Evolutionary conservation across 306 rosid species (phyloP).

Genomic region (Cicer pinnatifidum): DNA sequence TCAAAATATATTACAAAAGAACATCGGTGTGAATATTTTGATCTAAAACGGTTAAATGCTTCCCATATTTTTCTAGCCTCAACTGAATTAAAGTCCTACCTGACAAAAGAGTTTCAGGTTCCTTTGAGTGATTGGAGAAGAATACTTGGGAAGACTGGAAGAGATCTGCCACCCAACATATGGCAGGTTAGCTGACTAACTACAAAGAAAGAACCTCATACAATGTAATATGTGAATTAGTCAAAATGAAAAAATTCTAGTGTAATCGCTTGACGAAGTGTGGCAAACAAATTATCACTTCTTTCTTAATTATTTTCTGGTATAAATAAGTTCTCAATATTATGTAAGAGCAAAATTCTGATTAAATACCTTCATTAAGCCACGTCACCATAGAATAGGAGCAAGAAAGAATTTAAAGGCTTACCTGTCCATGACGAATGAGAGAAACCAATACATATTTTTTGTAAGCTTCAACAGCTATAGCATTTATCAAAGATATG

Average conservation of each 20-base stretch:
- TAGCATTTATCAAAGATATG: slow-evolving; percentile 72
- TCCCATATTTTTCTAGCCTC: not conserved
- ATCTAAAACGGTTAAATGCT: not conserved
- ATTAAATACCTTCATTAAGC: slow-evolving; percentile 32
- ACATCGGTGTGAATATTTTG: not conserved
- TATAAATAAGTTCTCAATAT: slow-evolving; percentile 1
- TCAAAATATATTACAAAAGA: slow-evolving; percentile 25
- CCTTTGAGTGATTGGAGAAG: slow-evolving; percentile 81
- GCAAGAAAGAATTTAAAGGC: slow-evolving; percentile 41
- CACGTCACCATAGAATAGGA: not conserved
- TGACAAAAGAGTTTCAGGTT: slow-evolving; percentile 70
- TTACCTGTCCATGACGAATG: slow-evolving; percentile 85
- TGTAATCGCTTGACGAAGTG: not conserved
- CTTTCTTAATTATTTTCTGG: not conserved
- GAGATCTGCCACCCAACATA: slow-evolving; percentile 65
- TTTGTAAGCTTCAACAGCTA: slow-evolving; percentile 94
- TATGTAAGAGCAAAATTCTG: not conserved
- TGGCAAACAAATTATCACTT: slow-evolving; percentile 6
- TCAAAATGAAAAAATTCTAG: slow-evolving; percentile 1
- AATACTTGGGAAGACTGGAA: slow-evolving; percentile 75
- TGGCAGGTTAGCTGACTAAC: slow-evolving; percentile 38
- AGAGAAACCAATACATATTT: slow-evolving; percentile 85
- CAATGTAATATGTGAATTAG: slow-evolving; percentile 2
- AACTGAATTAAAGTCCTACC: slow-evolving; percentile 52
- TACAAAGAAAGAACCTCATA: slow-evolving; percentile 20